phyloP scores from a whole-genome alignment of 768 basidiomycete genomes.

The Boletellus emodensis region DNA sequence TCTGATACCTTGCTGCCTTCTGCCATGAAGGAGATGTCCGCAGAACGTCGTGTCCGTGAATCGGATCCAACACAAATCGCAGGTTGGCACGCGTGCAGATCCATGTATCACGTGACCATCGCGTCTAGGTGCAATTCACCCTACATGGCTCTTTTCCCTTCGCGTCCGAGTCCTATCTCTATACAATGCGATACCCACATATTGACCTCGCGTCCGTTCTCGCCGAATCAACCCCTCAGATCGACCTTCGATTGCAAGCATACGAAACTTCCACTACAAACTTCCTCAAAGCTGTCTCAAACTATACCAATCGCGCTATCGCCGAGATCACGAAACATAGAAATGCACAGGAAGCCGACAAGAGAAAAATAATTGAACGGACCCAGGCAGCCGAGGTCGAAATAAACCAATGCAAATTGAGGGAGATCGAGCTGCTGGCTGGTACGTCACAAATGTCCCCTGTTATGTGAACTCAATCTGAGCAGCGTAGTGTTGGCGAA shows the following conservation, averaged over 20 bases:
- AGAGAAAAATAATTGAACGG: constrained; percentile 60
- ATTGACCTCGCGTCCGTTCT: constrained; percentile 60
- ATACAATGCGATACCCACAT: constrained; percentile 38
- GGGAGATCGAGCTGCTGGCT: constrained; percentile 73
- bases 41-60: neutral
- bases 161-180: neutral
- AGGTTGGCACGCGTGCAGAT: constrained; percentile 5
- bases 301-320: constrained; percentile 70
- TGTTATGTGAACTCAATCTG: neutral
- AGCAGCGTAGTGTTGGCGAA: constrained; percentile 49
- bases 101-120: constrained; percentile 22
- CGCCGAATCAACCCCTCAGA: constrained; percentile 49
- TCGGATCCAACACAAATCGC: neutral
- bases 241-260: constrained; percentile 58
- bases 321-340: constrained; percentile 66
- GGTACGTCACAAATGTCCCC: constrained; percentile 42
- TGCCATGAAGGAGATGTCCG: constrained; percentile 8
- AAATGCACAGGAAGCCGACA: constrained; percentile 55
- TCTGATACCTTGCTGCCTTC: constrained; percentile 11
- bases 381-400: constrained; percentile 60
- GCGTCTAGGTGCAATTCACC: neutral
- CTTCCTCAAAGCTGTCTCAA: constrained; percentile 67
- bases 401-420: constrained; percentile 70
- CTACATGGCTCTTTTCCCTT: too few species aligned
- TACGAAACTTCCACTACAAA: constrained; percentile 66